Evolutionary conservation across 2,329 filamentous ascomycete species (phyloP), one percentile per base, ranked within the genome.

Genomic region (Ceratocystis eucalypticola): DNA sequence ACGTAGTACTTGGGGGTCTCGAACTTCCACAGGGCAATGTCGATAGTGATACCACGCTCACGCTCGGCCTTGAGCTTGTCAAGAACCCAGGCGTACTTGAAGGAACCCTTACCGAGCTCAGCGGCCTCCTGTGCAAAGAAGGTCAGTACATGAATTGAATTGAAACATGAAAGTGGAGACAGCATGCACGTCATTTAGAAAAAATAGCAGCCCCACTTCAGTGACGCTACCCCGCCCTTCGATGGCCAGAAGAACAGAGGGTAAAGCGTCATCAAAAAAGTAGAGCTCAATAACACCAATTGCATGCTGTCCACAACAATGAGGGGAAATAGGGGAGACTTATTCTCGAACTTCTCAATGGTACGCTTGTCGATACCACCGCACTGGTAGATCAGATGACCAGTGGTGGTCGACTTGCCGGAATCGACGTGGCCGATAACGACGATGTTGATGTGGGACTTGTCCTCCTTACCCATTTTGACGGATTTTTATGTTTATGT

Each of bases 271-370:
- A 30, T 57, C 22, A 57, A 3, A 37, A 25, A 57, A 57, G 53
- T n/a, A 12, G 53, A n/a, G 53, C 53, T 7, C 1, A 15, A 3
- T 15, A 30, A n/a, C n/a, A 8, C 53, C 28, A 57, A 57, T 57
- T 57, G 25, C 20, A 33, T 8, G 22, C 3, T 15, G 28, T 53
- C 48, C 48, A 53, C n/a, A 53, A 10, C n/a, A 30, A 15, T 57
- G 17, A 20, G 48, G 50, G 53, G 53, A 17, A 57, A 28, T 62
- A 25, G 67, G 65, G 62, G 61, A 65, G 68, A 78, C 86, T 79
- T 81, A 95, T 99, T 99, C 92, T 99, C 94, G 88, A 99, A 99
- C 89, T 99, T 99, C 89, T 99, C 94, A 80, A 99, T 99, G 81
- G 93, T 97, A 91, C 94, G 93, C 87, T 93, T 91, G 90, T 99